Conservation (phyloP, 176 grass and related monocot species). For the Hyparrhenia diplandra region DNA sequence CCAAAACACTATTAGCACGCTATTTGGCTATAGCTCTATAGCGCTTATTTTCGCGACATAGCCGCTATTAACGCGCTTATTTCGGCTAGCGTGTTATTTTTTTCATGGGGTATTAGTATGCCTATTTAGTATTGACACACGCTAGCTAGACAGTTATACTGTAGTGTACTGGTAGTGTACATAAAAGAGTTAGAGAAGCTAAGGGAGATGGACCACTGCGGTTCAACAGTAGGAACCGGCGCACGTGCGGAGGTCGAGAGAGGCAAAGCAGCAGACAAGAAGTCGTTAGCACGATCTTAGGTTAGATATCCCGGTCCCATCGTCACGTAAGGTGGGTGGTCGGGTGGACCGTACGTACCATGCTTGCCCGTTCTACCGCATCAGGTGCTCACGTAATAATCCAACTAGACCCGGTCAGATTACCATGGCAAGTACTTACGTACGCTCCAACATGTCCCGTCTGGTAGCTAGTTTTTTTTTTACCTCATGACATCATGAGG, state of each 20-base stretch:
- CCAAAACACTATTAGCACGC: too few species aligned
- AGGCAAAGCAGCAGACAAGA: constrained; percentile 35
- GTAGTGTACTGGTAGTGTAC: too few species aligned
- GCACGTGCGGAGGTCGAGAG: constrained; percentile 15
- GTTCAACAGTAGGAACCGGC: background rate
- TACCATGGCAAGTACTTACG: background rate
- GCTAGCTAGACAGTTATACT: too few species aligned
- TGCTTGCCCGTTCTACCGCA: background rate
- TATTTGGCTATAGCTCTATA: too few species aligned
- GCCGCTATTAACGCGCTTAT: too few species aligned
- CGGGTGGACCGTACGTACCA: background rate
- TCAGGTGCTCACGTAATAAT: background rate
- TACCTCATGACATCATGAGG: background rate
- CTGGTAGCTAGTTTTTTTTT: background rate
- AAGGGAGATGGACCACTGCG: background rate
- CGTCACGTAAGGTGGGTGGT: background rate
- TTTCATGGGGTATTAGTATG: too few species aligned
- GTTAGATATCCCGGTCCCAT: constrained; percentile 18
- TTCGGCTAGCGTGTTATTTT: too few species aligned
- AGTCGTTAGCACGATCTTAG: constrained; percentile 48
- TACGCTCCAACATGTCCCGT: constrained; percentile 13
- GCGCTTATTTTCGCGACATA: too few species aligned
- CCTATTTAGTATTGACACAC: too few species aligned
- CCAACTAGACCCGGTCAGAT: background rate
- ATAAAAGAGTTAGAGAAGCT: too few species aligned